A percentile compares a stretch with the other conserved stretches of the same genome.
phyloP scores from a whole-genome alignment of 192 early-diverging fungal genomes.

The Chytriomyces confervae region DNA sequence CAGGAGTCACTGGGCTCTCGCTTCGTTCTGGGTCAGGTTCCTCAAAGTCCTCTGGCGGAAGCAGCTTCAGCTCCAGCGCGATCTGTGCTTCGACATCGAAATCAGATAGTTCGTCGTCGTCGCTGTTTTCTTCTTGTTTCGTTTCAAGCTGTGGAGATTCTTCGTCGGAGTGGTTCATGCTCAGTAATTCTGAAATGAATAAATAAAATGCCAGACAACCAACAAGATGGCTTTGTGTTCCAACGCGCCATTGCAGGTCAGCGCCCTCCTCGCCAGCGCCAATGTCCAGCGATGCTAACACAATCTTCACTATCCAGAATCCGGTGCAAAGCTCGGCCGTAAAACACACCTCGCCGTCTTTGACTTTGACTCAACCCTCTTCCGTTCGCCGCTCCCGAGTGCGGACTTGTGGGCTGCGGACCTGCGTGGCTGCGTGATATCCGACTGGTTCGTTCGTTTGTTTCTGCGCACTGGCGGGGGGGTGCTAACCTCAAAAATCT shows the following conservation, averaged over 20 bases:
- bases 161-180: too few relatives aligned
- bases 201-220: too few relatives aligned
- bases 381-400: conserved; percentile 59
- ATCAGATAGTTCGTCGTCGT: conserved; percentile 13
- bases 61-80: conserved; percentile 5
- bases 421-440: conserved; percentile 49
- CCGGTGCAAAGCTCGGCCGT: background rate
- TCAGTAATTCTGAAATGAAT: too few relatives aligned
- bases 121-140: background rate
- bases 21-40: background rate
- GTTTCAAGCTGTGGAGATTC: background rate
- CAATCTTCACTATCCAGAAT: background rate
- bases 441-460: conserved; percentile 39
- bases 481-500: background rate
- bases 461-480: background rate
- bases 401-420: conserved; percentile 45
- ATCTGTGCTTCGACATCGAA: conserved; percentile 33
- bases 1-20: background rate
- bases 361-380: conserved; percentile 65
- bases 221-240: too few relatives aligned
- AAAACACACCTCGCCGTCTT: conserved; percentile 49
- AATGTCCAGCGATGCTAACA: background rate
- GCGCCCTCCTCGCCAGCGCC: too few relatives aligned
- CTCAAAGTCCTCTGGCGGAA: conserved; percentile 19
- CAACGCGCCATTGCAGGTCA: too few relatives aligned